These are phyloP conservation scores for Asclepias syriaca DNA, from an alignment of 257 asterid species.

Conservation along the genomic window DNA sequence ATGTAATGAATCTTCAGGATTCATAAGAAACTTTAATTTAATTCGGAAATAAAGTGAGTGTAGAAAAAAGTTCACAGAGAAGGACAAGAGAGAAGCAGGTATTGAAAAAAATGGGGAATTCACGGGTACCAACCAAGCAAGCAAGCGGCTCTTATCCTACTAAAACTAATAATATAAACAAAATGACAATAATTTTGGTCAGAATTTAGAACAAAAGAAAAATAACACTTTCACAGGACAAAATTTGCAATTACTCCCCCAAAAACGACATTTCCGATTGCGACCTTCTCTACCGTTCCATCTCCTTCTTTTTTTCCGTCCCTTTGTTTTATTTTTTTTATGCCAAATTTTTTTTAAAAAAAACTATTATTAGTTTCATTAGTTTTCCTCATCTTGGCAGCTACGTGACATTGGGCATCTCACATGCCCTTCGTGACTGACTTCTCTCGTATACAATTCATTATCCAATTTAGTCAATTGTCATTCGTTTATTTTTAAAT, in stretches of 20 bases:
- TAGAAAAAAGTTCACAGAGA: too few relatives aligned
- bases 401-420: not conserved
- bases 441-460: not conserved
- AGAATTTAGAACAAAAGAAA: not conserved
- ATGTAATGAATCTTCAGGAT: too few relatives aligned
- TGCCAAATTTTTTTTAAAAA: too few relatives aligned
- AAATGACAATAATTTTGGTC: slow-evolving; percentile 2
- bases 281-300: not conserved
- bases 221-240: not conserved
- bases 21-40: too few relatives aligned
- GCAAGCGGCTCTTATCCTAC: not conserved
- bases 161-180: not conserved
- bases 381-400: not conserved
- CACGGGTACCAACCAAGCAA: not conserved
- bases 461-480: not conserved
- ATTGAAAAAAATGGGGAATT: too few relatives aligned
- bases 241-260: slow-evolving; percentile 1
- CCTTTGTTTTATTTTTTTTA: not conserved
- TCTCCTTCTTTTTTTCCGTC: not conserved
- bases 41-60: too few relatives aligned
- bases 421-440: not conserved
- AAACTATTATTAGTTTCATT: not conserved
- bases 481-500: too few relatives aligned
- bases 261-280: not conserved
- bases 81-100: too few relatives aligned